phyloP scores from a whole-genome alignment of 2,329 filamentous ascomycete genomes.

The Penicillium glabrum region DNA sequence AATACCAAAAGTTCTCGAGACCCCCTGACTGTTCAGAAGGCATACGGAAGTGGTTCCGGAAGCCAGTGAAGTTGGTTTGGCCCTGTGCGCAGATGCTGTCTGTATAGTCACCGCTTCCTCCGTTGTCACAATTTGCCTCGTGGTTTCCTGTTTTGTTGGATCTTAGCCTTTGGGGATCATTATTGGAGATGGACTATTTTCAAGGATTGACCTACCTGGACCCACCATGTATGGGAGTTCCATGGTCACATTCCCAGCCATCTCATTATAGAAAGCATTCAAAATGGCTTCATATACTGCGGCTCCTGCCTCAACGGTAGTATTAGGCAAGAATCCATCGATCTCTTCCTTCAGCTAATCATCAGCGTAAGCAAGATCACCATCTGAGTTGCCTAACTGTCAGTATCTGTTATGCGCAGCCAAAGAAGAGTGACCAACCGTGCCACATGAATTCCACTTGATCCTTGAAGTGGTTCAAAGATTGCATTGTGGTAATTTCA shows the following conservation, averaged over 20 bases:
- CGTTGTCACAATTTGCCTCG: slow-evolving; percentile 13
- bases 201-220: neutral
- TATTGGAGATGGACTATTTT: neutral
- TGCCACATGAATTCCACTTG: slow-evolving; percentile 11
- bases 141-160: slow-evolving; percentile 3
- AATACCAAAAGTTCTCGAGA: slow-evolving; percentile 16
- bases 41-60: slow-evolving; percentile 23
- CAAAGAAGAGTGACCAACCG: neutral
- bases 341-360: slow-evolving; percentile 16
- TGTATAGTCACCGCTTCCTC: slow-evolving; percentile 18
- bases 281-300: slow-evolving; percentile 10
- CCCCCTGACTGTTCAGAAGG: slow-evolving; percentile 17
- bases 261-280: slow-evolving; percentile 13
- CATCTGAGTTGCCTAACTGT: neutral
- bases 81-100: slow-evolving; percentile 19
- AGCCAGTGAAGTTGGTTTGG: slow-evolving; percentile 28
- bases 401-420: neutral
- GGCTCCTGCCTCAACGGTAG: slow-evolving; percentile 5
- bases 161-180: neutral
- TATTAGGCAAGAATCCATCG: slow-evolving; percentile 14
- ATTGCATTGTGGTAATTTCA: slow-evolving; percentile 10
- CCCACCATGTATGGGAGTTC: slow-evolving; percentile 15
- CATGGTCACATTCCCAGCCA: slow-evolving; percentile 6
- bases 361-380: slow-evolving; percentile 17
- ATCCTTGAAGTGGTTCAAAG: slow-evolving; percentile 1